Evolutionary conservation across 768 basidiomycete genomes (phyloP).

Genomic region (Termitomyces sp.): DNA sequence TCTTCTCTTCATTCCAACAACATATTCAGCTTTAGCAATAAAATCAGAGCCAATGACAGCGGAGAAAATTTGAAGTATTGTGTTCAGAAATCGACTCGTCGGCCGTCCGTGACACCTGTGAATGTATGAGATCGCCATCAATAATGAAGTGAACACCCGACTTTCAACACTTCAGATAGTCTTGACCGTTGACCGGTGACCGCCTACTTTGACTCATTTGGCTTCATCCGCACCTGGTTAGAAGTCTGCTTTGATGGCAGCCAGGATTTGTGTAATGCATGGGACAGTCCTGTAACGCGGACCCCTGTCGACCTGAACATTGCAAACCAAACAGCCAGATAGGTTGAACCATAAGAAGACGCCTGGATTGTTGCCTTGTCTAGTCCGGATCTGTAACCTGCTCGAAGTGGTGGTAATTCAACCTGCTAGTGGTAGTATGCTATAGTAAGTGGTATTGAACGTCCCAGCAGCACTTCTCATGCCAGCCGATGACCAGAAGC

Average conservation of each 20-base stretch:
- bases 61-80: neutral
- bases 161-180: too few relatives aligned
- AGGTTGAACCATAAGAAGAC: neutral
- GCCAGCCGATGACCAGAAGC: neutral
- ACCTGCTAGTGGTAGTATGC: neutral
- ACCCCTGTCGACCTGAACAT: neutral
- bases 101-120: conserved; percentile 6
- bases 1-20: conserved; percentile 4
- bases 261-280: too few relatives aligned
- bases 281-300: neutral
- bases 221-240: too few relatives aligned
- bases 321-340: too few relatives aligned
- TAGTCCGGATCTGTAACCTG: neutral
- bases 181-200: too few relatives aligned
- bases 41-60: neutral
- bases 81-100: conserved; percentile 2
- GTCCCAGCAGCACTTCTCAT: neutral
- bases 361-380: neutral
- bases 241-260: too few relatives aligned
- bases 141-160: neutral
- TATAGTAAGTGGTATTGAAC: too few relatives aligned
- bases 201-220: neutral
- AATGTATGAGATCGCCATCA: conserved; percentile 9
- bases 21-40: neutral
- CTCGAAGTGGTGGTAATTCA: neutral